A percentile compares a stretch with the other conserved stretches of the same genome.
Evolutionary conservation across 1,284 basidiomycete species (phyloP).

Genomic region (Ganoderma boninense): DNA sequence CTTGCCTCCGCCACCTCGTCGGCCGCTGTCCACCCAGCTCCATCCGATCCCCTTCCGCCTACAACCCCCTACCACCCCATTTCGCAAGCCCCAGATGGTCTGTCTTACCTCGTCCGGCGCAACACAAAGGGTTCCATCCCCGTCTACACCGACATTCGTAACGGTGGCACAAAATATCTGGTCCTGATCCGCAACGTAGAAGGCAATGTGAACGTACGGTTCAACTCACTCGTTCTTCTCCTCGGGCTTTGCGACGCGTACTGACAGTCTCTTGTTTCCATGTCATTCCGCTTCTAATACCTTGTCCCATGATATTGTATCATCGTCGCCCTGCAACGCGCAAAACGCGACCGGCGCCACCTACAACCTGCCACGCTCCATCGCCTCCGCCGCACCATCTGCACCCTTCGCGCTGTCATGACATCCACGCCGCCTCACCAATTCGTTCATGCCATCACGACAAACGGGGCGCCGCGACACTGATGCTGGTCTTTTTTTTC

Average conservation of each 20-base stretch:
- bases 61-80: constrained; percentile 15
- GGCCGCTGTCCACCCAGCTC: constrained; percentile 11
- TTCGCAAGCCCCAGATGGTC: constrained; percentile 25
- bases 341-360: not conserved
- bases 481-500: not conserved
- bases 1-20: constrained; percentile 13
- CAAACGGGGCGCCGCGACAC: not conserved
- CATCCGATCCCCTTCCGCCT: constrained; percentile 16
- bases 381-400: not conserved
- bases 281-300: not conserved
- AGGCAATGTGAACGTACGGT: constrained; percentile 51
- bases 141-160: constrained; percentile 77
- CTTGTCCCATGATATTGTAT: constrained; percentile 1
- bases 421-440: constrained; percentile 4
- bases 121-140: constrained; percentile 72
- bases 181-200: constrained; percentile 57
- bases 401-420: not conserved
- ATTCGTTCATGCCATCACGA: constrained; percentile 14
- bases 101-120: constrained; percentile 67
- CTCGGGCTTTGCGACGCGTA: constrained; percentile 14
- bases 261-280: constrained; percentile 14
- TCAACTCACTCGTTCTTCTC: constrained; percentile 7
- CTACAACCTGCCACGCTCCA: not conserved
- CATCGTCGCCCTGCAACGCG: not conserved
- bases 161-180: constrained; percentile 63